Conservation (phyloP, 2,329 filamentous ascomycete species). For the Botrytis fragariae region DNA sequence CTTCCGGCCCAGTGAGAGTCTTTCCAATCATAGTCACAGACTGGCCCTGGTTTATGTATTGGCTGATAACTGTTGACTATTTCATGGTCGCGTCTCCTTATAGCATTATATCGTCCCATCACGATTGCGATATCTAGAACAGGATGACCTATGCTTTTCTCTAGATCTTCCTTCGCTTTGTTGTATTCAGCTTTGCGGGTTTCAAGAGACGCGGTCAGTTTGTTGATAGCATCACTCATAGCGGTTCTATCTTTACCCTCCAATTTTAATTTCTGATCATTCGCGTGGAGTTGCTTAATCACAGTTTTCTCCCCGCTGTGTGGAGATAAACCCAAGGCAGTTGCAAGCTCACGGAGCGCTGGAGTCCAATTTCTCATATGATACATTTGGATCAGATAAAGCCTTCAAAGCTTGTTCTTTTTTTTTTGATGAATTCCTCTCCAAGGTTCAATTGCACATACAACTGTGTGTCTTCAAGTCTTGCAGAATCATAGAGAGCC, state of each 20-base stretch:
- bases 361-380: slow-evolving; percentile 2
- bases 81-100: not conserved
- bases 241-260: not conserved
- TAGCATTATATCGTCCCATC: not conserved
- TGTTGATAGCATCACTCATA: not conserved
- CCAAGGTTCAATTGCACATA: not conserved
- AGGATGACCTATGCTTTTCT: slow-evolving; percentile 25
- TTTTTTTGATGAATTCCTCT: not conserved
- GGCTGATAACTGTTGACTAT: slow-evolving; percentile 1
- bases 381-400: not conserved
- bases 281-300: not conserved
- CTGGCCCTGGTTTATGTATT: not conserved
- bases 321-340: not conserved
- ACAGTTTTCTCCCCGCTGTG: not conserved
- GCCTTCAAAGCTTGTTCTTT: not conserved
- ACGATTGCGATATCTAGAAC: not conserved
- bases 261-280: not conserved
- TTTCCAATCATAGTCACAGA: slow-evolving; percentile 28
- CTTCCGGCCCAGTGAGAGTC: slow-evolving; percentile 28
- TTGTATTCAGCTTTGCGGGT: not conserved
- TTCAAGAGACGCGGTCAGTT: not conserved
- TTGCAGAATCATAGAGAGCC: slow-evolving; percentile 16
- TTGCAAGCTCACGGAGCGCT: not conserved
- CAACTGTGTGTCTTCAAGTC: not conserved
- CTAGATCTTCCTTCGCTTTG: slow-evolving; percentile 14